A percentile compares a stretch with the other conserved stretches of the same genome.
phyloP scores from a whole-genome alignment of 2,329 filamentous ascomycete genomes.

The Colletotrichum nymphaeae region DNA sequence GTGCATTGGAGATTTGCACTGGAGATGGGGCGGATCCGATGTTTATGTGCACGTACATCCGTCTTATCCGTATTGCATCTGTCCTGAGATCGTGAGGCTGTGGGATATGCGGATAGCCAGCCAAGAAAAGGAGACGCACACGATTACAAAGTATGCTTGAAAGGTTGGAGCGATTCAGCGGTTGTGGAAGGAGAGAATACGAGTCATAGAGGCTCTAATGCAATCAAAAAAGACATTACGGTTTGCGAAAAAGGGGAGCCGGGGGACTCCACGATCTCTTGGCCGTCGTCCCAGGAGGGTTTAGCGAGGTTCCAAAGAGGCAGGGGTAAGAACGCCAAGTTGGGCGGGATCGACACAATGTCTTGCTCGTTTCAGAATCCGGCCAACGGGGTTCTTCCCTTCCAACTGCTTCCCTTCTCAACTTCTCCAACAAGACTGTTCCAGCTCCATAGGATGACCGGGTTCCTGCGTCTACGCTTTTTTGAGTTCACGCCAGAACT shows the following conservation, averaged over 20 bases:
- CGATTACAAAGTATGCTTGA: background rate
- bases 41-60: background rate
- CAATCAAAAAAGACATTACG: slow-evolving; percentile 28
- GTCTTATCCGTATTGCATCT: background rate
- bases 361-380: slow-evolving; percentile 28
- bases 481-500: background rate
- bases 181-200: background rate
- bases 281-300: background rate
- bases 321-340: slow-evolving; percentile 4
- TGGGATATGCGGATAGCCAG: background rate
- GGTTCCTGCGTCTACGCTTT: background rate
- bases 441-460: background rate
- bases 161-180: background rate
- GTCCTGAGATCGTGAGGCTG: background rate
- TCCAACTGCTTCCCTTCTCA: background rate
- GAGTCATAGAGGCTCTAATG: slow-evolving; percentile 20
- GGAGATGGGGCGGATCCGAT: background rate
- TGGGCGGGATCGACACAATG: slow-evolving; percentile 16
- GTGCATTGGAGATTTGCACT: background rate
- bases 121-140: background rate
- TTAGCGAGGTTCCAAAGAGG: background rate
- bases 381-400: slow-evolving; percentile 3
- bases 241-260: background rate
- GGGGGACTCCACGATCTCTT: slow-evolving; percentile 11
- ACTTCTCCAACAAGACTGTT: background rate